Percentiles rank a stretch among this genome's conserved stretches.
These are phyloP conservation scores for Fusarium austroafricanum DNA, from an alignment of 2,329 filamentous ascomycete species.

Conservation along the genomic window DNA sequence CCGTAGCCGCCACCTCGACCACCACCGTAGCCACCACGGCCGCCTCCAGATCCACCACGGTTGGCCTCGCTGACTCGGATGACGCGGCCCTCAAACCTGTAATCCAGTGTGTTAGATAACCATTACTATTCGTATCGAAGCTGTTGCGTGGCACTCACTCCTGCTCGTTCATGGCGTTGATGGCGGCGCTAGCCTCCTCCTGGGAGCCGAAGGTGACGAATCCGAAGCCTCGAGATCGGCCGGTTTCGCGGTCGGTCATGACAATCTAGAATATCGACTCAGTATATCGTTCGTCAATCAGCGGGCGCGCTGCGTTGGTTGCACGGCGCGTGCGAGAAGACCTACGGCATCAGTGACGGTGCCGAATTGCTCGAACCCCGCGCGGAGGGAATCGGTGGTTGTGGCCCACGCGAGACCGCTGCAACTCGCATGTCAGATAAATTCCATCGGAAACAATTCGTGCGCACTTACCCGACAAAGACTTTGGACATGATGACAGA, in stretches of 20 bases:
- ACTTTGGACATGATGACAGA: constrained; percentile 7
- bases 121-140: too few relatives aligned
- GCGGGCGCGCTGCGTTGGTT: too few relatives aligned
- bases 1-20: background rate
- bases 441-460: too few relatives aligned
- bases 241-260: constrained; percentile 6
- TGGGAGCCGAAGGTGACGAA: background rate
- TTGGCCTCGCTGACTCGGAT: constrained; percentile 8
- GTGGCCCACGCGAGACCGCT: constrained; percentile 10
- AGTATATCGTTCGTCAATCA: background rate
- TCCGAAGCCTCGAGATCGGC: constrained; percentile 7
- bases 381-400: background rate
- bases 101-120: background rate
- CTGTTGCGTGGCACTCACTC: constrained; percentile 1
- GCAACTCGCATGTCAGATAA: background rate
- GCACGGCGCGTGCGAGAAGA: background rate
- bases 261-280: background rate
- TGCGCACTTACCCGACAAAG: constrained; percentile 7
- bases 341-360: constrained; percentile 8
- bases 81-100: background rate
- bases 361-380: background rate
- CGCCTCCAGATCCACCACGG: background rate
- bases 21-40: constrained; percentile 7
- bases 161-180: background rate
- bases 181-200: background rate